These are phyloP conservation scores for Blastobotrys niveus DNA, from an alignment of 1,139 yeast genomes.

Conservation along the genomic window DNA sequence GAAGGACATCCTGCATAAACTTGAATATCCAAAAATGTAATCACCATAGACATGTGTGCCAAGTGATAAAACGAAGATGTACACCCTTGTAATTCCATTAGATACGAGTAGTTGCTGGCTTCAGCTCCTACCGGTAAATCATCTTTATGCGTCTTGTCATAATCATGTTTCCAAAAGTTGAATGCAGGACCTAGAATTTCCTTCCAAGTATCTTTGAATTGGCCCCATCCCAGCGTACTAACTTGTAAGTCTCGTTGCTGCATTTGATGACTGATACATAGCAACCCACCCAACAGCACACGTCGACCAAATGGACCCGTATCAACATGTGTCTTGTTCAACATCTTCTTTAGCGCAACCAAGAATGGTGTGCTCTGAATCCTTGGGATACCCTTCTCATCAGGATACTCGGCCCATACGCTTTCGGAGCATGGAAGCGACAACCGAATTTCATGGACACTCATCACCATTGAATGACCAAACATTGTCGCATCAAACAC, in stretches of 20 bases:
- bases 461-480: constrained; percentile 64
- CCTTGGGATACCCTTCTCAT: constrained; percentile 26
- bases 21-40: constrained; percentile 72
- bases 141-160: constrained; percentile 15
- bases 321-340: constrained; percentile 48
- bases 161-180: constrained; percentile 46
- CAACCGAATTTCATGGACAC: constrained; percentile 65
- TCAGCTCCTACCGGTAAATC: constrained; percentile 13
- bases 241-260: constrained; percentile 65
- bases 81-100: constrained; percentile 26
- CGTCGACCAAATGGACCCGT: constrained; percentile 56
- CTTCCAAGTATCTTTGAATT: constrained; percentile 50
- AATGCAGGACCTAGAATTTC: constrained; percentile 57
- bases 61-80: constrained; percentile 35
- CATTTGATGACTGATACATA: constrained; percentile 66
- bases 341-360: constrained; percentile 49
- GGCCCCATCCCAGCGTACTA: constrained; percentile 42
- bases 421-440: constrained; percentile 75
- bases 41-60: constrained; percentile 64
- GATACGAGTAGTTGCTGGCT: constrained; percentile 18
- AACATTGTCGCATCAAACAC: constrained; percentile 74
- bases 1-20: constrained; percentile 79
- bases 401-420: constrained; percentile 55
- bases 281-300: constrained; percentile 61
- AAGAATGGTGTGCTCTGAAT: constrained; percentile 40